These are phyloP conservation scores for Lantana camara DNA, from an alignment of 257 asterid genomes.

Conservation along the genomic window DNA sequence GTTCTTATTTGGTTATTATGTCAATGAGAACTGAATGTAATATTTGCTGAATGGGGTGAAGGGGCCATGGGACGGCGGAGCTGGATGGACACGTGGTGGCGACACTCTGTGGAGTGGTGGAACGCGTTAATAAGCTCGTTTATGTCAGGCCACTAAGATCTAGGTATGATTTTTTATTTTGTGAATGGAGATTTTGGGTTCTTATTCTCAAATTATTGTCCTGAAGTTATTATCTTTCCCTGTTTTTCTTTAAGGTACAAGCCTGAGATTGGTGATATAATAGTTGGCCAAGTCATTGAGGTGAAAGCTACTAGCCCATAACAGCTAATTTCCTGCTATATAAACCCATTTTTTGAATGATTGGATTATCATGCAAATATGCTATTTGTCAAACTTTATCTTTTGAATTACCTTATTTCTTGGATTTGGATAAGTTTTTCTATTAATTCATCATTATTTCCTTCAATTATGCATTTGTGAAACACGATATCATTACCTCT, in stretches of 20 bases:
- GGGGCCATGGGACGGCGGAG: slow-evolving; percentile 96
- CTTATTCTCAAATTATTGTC: not conserved
- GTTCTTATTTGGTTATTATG: not conserved
- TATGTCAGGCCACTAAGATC: slow-evolving; percentile 80
- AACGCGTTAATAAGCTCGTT: slow-evolving; percentile 91
- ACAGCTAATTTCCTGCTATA: not conserved
- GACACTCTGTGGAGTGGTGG: slow-evolving; percentile 88
- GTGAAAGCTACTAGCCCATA: slow-evolving; percentile 32
- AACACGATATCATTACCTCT: not conserved
- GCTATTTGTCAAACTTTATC: not conserved
- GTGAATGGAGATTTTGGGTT: not conserved
- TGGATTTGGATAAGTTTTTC: not conserved
- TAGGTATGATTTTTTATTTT: slow-evolving; percentile 46
- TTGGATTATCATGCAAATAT: not conserved
- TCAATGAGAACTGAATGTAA: not conserved
- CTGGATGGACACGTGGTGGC: slow-evolving; percentile 71
- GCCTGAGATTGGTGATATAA: slow-evolving; percentile 91
- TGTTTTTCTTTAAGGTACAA: slow-evolving; percentile 58
- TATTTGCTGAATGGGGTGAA: slow-evolving; percentile 33
- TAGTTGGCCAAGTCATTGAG: slow-evolving; percentile 95
- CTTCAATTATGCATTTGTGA: not conserved
- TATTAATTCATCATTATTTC: slow-evolving; percentile 1
- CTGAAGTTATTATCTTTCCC: too few species aligned
- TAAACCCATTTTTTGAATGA: not conserved
- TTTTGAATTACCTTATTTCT: not conserved